A percentile compares a stretch with the other conserved stretches of the same genome.
Conservation (phyloP, 2,329 filamentous ascomycete genomes). For the Fusarium decemcellulare region DNA sequence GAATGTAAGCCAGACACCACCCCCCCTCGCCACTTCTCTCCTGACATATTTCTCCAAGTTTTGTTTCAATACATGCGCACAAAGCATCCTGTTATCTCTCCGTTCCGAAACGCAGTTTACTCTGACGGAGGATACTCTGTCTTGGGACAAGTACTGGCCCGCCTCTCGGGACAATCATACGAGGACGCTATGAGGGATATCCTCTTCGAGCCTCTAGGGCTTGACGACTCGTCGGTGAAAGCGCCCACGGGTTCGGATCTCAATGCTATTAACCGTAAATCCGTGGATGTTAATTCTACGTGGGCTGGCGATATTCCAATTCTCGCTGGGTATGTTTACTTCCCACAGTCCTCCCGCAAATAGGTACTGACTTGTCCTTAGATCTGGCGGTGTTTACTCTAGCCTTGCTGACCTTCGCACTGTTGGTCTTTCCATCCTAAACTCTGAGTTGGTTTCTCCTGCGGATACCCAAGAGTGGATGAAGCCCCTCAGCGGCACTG, state of each 20-base stretch:
- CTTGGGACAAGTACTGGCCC: conserved; percentile 28
- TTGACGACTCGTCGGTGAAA: conserved; percentile 9
- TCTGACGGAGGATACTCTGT: conserved; percentile 40
- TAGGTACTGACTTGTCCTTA: background rate
- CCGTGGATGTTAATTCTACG: background rate
- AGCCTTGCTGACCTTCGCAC: conserved; percentile 28
- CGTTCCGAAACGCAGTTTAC: conserved; percentile 37
- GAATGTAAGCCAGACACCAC: too few relatives aligned
- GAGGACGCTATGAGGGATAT: conserved; percentile 20
- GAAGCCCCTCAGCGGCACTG: conserved; percentile 40
- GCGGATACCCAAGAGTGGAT: conserved; percentile 29
- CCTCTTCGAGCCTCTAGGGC: conserved; percentile 26
- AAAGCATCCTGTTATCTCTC: conserved; percentile 21
- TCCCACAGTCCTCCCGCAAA: background rate
- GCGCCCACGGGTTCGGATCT: conserved; percentile 18
- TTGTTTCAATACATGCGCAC: conserved; percentile 25
- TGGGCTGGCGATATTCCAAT: conserved; percentile 38
- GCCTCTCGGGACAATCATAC: conserved; percentile 25
- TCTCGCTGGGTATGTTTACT: conserved; percentile 37
- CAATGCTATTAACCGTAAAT: conserved; percentile 25
- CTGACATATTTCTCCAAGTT: background rate
- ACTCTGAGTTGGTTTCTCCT: conserved; percentile 30
- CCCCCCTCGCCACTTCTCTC: too few relatives aligned
- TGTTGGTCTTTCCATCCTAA: conserved; percentile 38
- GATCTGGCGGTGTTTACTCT: conserved; percentile 36